Evolutionary conservation across 257 asterid genomes (phyloP).

Genomic region (Solanum sitiens): DNA sequence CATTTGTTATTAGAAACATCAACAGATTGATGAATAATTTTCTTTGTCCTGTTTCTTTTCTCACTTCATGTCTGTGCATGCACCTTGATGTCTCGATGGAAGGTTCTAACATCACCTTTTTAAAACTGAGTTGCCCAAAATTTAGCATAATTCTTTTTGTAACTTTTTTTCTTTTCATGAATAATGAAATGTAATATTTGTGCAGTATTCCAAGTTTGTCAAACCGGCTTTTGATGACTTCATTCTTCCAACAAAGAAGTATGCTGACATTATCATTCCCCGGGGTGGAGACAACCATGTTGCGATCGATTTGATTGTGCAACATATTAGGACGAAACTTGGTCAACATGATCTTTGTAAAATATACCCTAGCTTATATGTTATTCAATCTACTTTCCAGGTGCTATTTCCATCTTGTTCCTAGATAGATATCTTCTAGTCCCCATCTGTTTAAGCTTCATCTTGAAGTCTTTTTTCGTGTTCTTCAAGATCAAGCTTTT

Average conservation of each 20-base stretch:
- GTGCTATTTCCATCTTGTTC: neutral
- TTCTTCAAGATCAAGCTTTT: neutral
- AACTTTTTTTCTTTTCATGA: neutral
- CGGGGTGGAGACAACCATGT: conserved; percentile 99
- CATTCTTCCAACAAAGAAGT: conserved; percentile 95
- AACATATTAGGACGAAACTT: conserved; percentile 28
- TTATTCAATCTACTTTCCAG: conserved; percentile 22
- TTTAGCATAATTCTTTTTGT: neutral
- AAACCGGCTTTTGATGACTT: conserved; percentile 98
- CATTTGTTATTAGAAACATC: neutral
- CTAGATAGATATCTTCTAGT: neutral
- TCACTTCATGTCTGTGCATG: neutral
- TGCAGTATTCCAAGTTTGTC: conserved; percentile 95
- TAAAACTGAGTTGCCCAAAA: neutral
- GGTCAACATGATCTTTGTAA: conserved; percentile 8
- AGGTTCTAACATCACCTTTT: neutral
- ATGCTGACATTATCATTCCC: conserved; percentile 94
- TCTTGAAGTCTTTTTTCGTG: neutral
- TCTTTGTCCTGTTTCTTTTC: neutral
- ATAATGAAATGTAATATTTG: conserved; percentile 2
- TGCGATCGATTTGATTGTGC: conserved; percentile 96
- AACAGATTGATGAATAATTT: neutral
- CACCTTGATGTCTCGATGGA: neutral
- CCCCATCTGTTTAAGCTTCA: neutral
- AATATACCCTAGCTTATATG: conserved; percentile 2